A percentile compares a stretch with the other conserved stretches of the same genome.
These are phyloP conservation scores for Botrytis deweyae DNA, from an alignment of 2,329 filamentous ascomycete genomes.

Conservation along the genomic window DNA sequence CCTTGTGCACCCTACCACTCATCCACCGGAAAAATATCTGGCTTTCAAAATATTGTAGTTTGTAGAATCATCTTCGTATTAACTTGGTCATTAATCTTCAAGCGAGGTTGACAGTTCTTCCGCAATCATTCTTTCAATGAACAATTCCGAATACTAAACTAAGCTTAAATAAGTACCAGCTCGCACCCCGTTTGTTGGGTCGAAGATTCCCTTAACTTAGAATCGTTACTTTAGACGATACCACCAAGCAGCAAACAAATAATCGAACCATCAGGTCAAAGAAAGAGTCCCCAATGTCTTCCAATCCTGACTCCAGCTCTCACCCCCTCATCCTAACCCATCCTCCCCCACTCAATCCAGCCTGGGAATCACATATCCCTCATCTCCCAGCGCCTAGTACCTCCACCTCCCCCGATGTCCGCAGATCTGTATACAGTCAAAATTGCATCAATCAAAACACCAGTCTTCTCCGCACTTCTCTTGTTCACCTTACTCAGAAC, in stretches of 20 bases:
- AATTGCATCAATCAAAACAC: conserved; percentile 44
- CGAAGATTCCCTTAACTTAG: neutral
- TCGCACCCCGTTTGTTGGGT: neutral
- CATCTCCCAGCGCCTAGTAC: neutral
- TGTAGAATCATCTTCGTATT: neutral
- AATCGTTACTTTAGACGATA: neutral
- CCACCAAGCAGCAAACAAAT: neutral
- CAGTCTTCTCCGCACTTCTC: conserved; percentile 41
- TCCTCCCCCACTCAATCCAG: conserved; percentile 11
- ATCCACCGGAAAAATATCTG: conserved; percentile 5
- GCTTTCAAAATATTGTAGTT: neutral
- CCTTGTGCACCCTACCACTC: neutral
- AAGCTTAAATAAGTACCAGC: neutral
- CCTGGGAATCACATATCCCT: conserved; percentile 16
- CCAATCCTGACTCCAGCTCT: neutral
- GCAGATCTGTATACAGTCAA: conserved; percentile 42
- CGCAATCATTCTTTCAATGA: neutral
- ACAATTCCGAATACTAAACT: neutral
- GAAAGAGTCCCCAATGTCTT: neutral
- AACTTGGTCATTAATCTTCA: neutral
- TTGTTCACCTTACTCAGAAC: conserved; percentile 42
- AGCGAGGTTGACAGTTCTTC: neutral
- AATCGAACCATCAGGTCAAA: neutral
- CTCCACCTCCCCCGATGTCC: neutral
- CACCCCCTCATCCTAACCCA: neutral